phyloP scores from a whole-genome alignment of 129 eudicot genomes.

The Lonicera japonica region DNA sequence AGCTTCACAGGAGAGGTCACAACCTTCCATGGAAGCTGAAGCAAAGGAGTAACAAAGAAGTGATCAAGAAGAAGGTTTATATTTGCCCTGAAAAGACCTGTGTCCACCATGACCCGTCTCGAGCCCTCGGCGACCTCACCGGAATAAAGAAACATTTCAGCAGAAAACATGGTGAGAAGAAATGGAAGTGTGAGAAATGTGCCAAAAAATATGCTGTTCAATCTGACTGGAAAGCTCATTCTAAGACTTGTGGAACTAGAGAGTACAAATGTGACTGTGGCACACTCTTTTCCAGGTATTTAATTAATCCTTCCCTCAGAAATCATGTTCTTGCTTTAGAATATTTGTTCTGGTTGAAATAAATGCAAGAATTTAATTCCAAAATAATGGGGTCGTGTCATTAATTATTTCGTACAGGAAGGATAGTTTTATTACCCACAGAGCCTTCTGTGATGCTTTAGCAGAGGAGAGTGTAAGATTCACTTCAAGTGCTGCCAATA shows the following conservation, averaged over 20 bases:
- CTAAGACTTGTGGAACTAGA: constrained; percentile 97
- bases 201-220: constrained; percentile 95
- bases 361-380: constrained; percentile 10
- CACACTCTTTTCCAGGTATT: constrained; percentile 90
- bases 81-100: constrained; percentile 85
- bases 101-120: constrained; percentile 80
- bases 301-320: constrained; percentile 11
- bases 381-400: constrained; percentile 5
- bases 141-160: constrained; percentile 94
- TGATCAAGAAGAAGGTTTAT: constrained; percentile 68
- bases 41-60: constrained; percentile 65
- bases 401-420: constrained; percentile 41
- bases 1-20: constrained; percentile 93
- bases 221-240: constrained; percentile 97
- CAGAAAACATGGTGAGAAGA: constrained; percentile 94
- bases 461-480: constrained; percentile 77
- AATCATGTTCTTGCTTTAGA: constrained; percentile 23
- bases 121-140: constrained; percentile 92
- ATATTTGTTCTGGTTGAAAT: constrained; percentile 32
- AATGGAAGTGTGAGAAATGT: constrained; percentile 96
- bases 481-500: constrained; percentile 37
- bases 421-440: constrained; percentile 92
- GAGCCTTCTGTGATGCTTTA: constrained; percentile 92
- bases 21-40: constrained; percentile 91
- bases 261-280: constrained; percentile 99